Base-by-base conservation (phyloP, 2,329 filamentous ascomycete species). In the Hirsutella rhossiliensis region DNA sequence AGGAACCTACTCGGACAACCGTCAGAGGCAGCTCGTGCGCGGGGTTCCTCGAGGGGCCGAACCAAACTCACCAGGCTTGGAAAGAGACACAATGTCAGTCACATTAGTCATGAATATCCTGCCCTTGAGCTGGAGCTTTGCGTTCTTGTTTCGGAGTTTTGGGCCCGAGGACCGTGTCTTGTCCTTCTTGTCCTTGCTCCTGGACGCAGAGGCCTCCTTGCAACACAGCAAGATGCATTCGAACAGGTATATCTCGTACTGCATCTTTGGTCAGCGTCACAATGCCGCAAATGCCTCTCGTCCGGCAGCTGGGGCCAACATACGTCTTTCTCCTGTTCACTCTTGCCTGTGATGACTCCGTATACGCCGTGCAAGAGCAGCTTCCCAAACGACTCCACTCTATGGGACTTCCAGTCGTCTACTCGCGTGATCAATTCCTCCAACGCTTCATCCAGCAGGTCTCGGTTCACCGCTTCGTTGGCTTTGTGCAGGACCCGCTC, bases 71-170 rank as follows among this genome's bases (percentile, higher is more conserved):
- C 89, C 88, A 64, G 87, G 86, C 62, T 89, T 95, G 41, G 83
- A 80, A 47, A 92, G 72, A 17, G 84, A 89, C 37, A 95, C 72
- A n/a, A 95, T 82, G 61, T 96, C 87, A 34, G 89, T 97, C 44
- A 98, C 90, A 58, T 98, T 98, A 53, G 89, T 88, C 89, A 98
- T 97, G 67, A 96, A 97, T 56, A 98, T 98, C 42, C 92, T 80
- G 34, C 92, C 92, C 65, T 98, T 98, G 28, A 98, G 74, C 63
- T 96, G 89, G 48, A 97, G 72, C 64, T 90, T 95, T 37, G 83
- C 84, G 55, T 78, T 84, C 60, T 78, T 81, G 56, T 75, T 78
- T 39, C 68, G 66, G 40, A 63, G 59, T 61, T 80, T 86, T 46
- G 78, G 73, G 7, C 63, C 67, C 2, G 67, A 68, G 0, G 73